Percentiles rank a stretch among this genome's conserved stretches.
phyloP scores from a whole-genome alignment of 2,329 filamentous ascomycete genomes.

The Mycogone perniciosa region DNA sequence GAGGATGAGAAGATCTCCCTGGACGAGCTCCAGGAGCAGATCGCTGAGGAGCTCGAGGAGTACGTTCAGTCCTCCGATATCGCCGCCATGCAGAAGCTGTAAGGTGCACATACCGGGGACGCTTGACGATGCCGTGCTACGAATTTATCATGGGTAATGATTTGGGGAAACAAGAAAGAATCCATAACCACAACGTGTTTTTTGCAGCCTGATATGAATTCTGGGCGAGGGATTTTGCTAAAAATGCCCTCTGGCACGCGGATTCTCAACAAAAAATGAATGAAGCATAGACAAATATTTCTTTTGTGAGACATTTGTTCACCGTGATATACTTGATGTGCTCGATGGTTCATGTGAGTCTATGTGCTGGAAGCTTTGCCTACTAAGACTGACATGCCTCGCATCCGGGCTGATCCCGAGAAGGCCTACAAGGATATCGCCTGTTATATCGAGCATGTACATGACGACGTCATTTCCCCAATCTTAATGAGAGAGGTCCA shows the following conservation, averaged over 20 bases:
- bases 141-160: slow-evolving; percentile 15
- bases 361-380: no score
- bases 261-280: slow-evolving; percentile 12
- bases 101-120: slow-evolving; percentile 31
- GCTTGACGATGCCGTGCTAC: slow-evolving; percentile 5
- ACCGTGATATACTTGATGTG: no score
- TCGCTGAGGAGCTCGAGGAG: slow-evolving; percentile 72
- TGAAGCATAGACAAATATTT: slow-evolving; percentile 11
- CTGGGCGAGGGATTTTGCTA: slow-evolving; percentile 9
- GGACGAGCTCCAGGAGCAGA: slow-evolving; percentile 80
- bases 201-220: slow-evolving; percentile 5
- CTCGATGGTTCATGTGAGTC: no score
- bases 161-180: slow-evolving; percentile 5
- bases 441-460: no score
- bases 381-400: no score
- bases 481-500: no score
- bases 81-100: slow-evolving; percentile 89
- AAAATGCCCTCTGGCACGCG: slow-evolving; percentile 10
- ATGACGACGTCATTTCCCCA: no score
- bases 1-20: slow-evolving; percentile 95
- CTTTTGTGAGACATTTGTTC: neutral
- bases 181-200: slow-evolving; percentile 7
- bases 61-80: slow-evolving; percentile 93
- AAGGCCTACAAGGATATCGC: no score
- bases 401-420: no score